Conservation (phyloP, 2,329 filamentous ascomycete genomes). For the Fonsecaea erecta region DNA sequence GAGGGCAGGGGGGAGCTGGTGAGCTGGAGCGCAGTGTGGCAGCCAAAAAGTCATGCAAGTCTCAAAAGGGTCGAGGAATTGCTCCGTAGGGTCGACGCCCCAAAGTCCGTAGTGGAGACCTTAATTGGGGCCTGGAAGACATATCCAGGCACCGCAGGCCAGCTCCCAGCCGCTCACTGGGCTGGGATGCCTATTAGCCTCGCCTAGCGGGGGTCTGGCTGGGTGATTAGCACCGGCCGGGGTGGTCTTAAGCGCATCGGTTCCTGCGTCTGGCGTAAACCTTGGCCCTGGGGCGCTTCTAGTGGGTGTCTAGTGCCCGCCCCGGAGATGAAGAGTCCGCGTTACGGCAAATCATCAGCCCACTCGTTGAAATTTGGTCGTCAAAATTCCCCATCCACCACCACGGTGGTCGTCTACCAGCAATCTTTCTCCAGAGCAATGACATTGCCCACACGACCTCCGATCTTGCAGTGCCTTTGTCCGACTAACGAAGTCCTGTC, state of each 20-base stretch:
- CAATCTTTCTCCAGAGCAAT: slow-evolving; percentile 8
- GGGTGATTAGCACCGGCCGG: background rate
- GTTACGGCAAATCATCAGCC: slow-evolving; percentile 6
- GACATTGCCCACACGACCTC: slow-evolving; percentile 13
- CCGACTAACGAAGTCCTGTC: background rate
- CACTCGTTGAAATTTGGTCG: slow-evolving; percentile 27
- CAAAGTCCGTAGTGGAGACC: slow-evolving; percentile 17
- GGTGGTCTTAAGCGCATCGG: slow-evolving; percentile 15
- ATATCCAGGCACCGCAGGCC: slow-evolving; percentile 5
- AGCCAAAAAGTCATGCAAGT: slow-evolving; percentile 6
- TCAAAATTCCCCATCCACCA: slow-evolving; percentile 2
- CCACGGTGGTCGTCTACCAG: background rate
- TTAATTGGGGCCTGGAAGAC: slow-evolving; percentile 15
- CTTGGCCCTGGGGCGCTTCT: slow-evolving; percentile 1
- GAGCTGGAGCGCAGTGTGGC: slow-evolving; percentile 15
- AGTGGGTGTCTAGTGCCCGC: slow-evolving; percentile 5
- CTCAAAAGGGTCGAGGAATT: slow-evolving; percentile 4
- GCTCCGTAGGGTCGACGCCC: slow-evolving; percentile 6
- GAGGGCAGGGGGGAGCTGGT: slow-evolving; percentile 10
- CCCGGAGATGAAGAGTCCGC: slow-evolving; percentile 28
- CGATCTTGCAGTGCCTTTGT: slow-evolving; percentile 4
- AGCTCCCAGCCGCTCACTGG: slow-evolving; percentile 4
- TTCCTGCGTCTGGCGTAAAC: slow-evolving; percentile 26
- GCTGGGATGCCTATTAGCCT: background rate
- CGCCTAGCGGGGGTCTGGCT: background rate